Percentiles rank a stretch among this genome's conserved stretches.
Conservation (phyloP, 164 flowering plant genomes). For the Litsea cubeba region DNA sequence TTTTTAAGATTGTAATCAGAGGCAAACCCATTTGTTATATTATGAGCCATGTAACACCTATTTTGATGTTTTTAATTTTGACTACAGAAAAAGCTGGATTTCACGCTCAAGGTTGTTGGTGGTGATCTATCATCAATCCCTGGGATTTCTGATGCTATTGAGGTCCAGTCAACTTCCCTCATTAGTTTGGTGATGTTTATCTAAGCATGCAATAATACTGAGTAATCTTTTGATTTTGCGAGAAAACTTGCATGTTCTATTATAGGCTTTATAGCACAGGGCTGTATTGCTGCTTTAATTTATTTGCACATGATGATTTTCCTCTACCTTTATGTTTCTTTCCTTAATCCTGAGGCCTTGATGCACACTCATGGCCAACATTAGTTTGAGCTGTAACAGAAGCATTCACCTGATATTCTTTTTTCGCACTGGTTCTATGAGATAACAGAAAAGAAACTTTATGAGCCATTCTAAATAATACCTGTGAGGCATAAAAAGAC, state of each 20-base stretch:
- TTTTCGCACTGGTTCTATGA: too few relatives aligned
- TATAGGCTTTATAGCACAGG: background rate
- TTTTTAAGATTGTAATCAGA: background rate
- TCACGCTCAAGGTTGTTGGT: slow-evolving; percentile 86
- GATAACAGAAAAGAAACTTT: too few relatives aligned
- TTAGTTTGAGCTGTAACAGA: too few relatives aligned
- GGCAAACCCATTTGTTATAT: background rate
- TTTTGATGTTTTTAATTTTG: background rate
- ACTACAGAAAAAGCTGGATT: slow-evolving; percentile 91
- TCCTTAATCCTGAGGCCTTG: background rate
- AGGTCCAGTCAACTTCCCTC: slow-evolving; percentile 42
- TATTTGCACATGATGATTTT: background rate
- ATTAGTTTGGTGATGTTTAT: background rate
- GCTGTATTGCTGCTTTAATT: background rate
- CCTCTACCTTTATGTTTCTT: background rate
- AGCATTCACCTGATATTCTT: too few relatives aligned
- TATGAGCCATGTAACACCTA: background rate
- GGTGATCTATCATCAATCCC: slow-evolving; percentile 90
- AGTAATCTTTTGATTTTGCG: too few relatives aligned
- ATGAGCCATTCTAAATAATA: background rate
- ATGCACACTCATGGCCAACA: background rate
- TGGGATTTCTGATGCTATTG: slow-evolving; percentile 78
- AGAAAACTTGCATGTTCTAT: background rate
- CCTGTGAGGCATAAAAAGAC: background rate
- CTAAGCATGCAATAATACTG: background rate